Conservation (phyloP, 116 monocot species). For the Phalaenopsis hybrid region DNA sequence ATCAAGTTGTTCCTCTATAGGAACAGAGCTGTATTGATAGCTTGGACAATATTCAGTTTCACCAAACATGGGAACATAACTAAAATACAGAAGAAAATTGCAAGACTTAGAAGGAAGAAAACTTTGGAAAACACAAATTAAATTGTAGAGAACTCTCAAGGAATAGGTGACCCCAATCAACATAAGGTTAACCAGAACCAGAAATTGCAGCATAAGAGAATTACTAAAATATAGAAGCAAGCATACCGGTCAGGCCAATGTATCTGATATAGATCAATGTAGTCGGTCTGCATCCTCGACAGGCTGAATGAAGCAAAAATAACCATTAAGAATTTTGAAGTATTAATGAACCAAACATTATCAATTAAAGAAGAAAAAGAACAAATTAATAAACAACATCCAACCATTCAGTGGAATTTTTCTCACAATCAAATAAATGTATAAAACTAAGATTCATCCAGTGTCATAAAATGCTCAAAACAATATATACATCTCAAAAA, state of each 20-base stretch:
- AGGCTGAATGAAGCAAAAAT: constrained; percentile 48
- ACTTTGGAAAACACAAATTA: background rate
- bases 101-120: background rate
- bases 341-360: background rate
- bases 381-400: background rate
- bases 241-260: constrained; percentile 95
- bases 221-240: background rate
- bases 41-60: background rate
- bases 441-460: too few relatives aligned
- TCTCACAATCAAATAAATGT: too few relatives aligned
- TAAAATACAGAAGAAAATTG: too few relatives aligned
- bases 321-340: background rate
- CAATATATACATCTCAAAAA: background rate
- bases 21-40: background rate
- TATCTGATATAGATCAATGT: constrained; percentile 93
- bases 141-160: background rate
- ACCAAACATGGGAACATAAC: background rate
- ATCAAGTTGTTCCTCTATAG: background rate
- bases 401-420: too few relatives aligned
- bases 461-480: background rate
- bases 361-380: background rate
- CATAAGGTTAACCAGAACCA: background rate
- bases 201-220: background rate
- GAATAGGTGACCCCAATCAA: background rate
- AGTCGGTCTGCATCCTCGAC: constrained; percentile 57